A percentile compares a stretch with the other conserved stretches of the same genome.
Evolutionary conservation across 495 filamentous ascomycete species (phyloP).

Genomic region (Acidomyces sp.): DNA sequence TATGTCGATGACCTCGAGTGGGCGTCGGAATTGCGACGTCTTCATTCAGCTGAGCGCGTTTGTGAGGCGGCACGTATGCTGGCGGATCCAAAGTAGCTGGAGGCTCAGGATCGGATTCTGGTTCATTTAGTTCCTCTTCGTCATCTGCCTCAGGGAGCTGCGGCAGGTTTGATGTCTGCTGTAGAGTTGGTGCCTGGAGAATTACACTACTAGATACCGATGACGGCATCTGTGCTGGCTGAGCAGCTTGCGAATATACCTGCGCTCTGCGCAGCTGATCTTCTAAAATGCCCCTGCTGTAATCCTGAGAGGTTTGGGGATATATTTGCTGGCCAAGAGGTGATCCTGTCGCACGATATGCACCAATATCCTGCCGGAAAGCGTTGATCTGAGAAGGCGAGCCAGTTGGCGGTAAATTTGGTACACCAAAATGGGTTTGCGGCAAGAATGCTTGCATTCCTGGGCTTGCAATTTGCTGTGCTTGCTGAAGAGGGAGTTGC

Average conservation of each 20-base stretch:
- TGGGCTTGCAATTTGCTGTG: slow-evolving; percentile 1
- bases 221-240: slow-evolving; percentile 6
- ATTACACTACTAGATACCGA: too few species aligned
- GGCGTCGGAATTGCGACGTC: slow-evolving; percentile 55
- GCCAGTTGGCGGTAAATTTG: slow-evolving; percentile 7
- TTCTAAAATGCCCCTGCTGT: slow-evolving; percentile 7
- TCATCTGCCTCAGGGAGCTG: slow-evolving; percentile 42
- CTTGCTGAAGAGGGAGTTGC: slow-evolving; percentile 3
- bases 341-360: slow-evolving; percentile 9
- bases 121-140: slow-evolving; percentile 28
- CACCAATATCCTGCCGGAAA: slow-evolving; percentile 4
- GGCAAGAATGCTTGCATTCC: slow-evolving; percentile 13
- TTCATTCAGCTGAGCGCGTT: slow-evolving; percentile 32
- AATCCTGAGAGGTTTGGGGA: slow-evolving; percentile 11
- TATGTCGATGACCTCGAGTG: slow-evolving; percentile 46
- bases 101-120: slow-evolving; percentile 39
- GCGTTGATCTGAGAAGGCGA: slow-evolving; percentile 11
- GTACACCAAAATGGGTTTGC: slow-evolving; percentile 20
- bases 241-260: slow-evolving; percentile 29
- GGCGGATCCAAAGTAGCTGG: slow-evolving; percentile 18
- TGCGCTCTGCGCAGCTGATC: slow-evolving; percentile 11
- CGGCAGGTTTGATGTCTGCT: slow-evolving; percentile 39
- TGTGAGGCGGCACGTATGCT: slow-evolving; percentile 19
- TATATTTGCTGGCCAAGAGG: slow-evolving; percentile 15
- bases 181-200: slow-evolving; percentile 45